Percentiles rank a stretch among this genome's conserved stretches.
These are phyloP conservation scores for Hibiscus syriacus DNA, from an alignment of 345 rosid species.

Conservation along the genomic window DNA sequence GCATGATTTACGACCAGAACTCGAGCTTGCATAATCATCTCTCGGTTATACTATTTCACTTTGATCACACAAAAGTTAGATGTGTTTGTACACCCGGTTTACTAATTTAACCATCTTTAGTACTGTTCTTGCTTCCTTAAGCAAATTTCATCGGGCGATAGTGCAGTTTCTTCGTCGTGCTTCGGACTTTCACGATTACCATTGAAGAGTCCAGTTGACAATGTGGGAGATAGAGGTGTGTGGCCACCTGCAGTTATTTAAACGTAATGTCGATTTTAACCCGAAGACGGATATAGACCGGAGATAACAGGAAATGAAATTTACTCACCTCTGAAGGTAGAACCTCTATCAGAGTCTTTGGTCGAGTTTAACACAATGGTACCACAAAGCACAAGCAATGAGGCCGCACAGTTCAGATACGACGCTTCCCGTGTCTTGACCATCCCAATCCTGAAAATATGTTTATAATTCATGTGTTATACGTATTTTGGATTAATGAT, in stretches of 20 bases:
- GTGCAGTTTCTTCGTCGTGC: conserved; percentile 32
- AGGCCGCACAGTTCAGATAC: conserved; percentile 66
- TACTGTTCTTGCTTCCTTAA: conserved; percentile 37
- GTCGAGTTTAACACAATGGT: conserved; percentile 50
- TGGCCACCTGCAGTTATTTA: conserved; percentile 29
- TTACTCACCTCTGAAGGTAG: conserved; percentile 39
- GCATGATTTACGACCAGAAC: neutral
- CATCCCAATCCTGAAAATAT: conserved; percentile 62
- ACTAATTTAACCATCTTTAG: conserved; percentile 10
- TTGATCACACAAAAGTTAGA: conserved; percentile 1
- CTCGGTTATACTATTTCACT: neutral
- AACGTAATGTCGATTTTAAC: neutral
- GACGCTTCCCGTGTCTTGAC: conserved; percentile 45
- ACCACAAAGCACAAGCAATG: conserved; percentile 46
- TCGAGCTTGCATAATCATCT: neutral
- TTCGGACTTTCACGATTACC: conserved; percentile 32
- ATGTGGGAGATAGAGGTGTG: conserved; percentile 39
- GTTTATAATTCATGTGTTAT: neutral
- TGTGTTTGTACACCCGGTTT: neutral
- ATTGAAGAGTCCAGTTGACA: conserved; percentile 41
- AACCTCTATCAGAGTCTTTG: conserved; percentile 49
- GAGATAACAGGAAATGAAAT: conserved; percentile 2
- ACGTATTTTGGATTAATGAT: neutral
- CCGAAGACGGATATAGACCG: neutral
- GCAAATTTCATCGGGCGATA: conserved; percentile 24